Evolutionary conservation across 306 rosid species (phyloP).

Genomic region (Vicia faba): DNA sequence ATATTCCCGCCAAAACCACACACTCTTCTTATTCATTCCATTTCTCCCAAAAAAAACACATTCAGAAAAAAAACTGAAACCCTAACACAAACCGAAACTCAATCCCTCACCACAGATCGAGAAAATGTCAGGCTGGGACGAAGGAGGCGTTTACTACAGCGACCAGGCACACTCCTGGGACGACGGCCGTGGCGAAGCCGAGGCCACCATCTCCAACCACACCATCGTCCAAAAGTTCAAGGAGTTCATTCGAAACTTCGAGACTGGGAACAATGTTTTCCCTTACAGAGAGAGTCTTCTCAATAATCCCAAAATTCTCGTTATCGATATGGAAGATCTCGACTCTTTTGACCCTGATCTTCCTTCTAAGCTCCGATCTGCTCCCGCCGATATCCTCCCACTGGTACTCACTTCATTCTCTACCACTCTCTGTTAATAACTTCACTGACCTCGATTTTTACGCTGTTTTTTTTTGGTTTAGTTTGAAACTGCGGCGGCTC

Average conservation of each 20-base stretch:
- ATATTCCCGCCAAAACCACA: constrained; percentile 37
- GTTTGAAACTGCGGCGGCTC: constrained; percentile 97
- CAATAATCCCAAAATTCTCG: constrained; percentile 63
- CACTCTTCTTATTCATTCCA: not conserved
- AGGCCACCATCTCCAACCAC: constrained; percentile 57
- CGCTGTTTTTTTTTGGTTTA: constrained; percentile 20
- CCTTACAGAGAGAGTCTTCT: constrained; percentile 87
- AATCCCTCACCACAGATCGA: not conserved
- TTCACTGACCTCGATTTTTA: not conserved
- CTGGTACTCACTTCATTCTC: constrained; percentile 43
- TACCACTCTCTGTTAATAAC: not conserved
- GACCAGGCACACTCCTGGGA: constrained; percentile 94
- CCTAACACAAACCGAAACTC: constrained; percentile 16
- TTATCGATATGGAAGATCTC: constrained; percentile 74
- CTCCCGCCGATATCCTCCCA: constrained; percentile 82
- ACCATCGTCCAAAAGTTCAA: constrained; percentile 78
- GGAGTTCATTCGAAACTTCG: constrained; percentile 91
- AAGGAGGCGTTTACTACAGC: constrained; percentile 91
- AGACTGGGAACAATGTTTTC: constrained; percentile 64
- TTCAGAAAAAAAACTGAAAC: not conserved
- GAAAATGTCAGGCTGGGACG: constrained; percentile 98
- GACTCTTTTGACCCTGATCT: constrained; percentile 78
- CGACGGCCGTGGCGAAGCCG: constrained; percentile 48
- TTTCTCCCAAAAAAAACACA: not conserved
- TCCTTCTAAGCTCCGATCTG: constrained; percentile 72